Percentiles rank a stretch among this genome's conserved stretches.
phyloP scores from a whole-genome alignment of 345 rosid genomes.

The Sonneratia caseolaris region DNA sequence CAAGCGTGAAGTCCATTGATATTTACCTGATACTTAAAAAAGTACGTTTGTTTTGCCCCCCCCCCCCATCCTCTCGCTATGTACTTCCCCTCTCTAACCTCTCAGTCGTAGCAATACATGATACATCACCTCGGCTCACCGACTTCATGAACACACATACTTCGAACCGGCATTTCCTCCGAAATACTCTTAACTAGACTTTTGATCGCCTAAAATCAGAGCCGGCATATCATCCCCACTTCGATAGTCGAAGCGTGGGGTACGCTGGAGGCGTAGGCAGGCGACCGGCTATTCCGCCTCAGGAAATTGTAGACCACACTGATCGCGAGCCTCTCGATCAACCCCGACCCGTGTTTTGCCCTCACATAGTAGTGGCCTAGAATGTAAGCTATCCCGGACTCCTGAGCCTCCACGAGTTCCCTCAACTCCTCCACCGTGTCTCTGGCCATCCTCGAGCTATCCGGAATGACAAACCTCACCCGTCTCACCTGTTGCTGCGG shows the following conservation, averaged over 20 bases:
- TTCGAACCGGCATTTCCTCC: neutral
- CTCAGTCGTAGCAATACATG: neutral
- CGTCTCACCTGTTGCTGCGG: constrained; percentile 36
- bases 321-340: constrained; percentile 51
- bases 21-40: too few species aligned
- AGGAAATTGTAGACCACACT: constrained; percentile 68
- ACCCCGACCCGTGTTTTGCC: constrained; percentile 75
- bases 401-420: constrained; percentile 78
- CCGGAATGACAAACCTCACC: constrained; percentile 68
- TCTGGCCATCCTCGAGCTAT: constrained; percentile 49
- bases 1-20: too few species aligned
- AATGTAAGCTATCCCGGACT: constrained; percentile 77
- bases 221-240: constrained; percentile 84
- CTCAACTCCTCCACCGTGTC: constrained; percentile 50
- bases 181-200: neutral
- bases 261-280: constrained; percentile 33
- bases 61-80: neutral
- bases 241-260: constrained; percentile 83
- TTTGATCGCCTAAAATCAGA: constrained; percentile 21
- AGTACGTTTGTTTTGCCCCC: neutral
- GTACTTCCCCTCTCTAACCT: neutral
- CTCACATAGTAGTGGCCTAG: constrained; percentile 71
- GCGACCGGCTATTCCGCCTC: constrained; percentile 63
- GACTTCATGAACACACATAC: neutral
- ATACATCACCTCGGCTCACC: neutral